These are phyloP conservation scores for Musa acuminata DNA, from an alignment of 176 grass and related monocot species.

Conservation along the genomic window DNA sequence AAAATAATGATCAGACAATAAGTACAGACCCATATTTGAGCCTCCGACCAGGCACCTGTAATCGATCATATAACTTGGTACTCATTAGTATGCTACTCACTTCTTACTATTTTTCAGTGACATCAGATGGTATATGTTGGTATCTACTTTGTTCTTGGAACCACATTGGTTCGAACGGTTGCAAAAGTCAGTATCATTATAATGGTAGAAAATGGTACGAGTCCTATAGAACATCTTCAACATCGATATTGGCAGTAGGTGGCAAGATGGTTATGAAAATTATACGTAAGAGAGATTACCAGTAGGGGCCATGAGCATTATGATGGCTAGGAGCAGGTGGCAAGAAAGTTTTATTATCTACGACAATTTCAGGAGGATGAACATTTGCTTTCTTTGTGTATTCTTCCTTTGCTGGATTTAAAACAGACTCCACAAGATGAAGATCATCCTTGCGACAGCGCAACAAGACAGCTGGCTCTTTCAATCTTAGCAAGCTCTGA, in stretches of 20 bases:
- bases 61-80: no score
- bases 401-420: slow-evolving; percentile 43
- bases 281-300: slow-evolving; percentile 32
- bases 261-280: neutral
- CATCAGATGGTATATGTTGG: no score
- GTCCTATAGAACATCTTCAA: neutral
- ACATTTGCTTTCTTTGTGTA: slow-evolving; percentile 56
- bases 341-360: slow-evolving; percentile 49
- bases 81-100: no score
- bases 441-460: slow-evolving; percentile 59
- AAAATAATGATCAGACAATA: no score
- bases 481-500: slow-evolving; percentile 71
- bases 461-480: slow-evolving; percentile 58
- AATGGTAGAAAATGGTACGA: no score
- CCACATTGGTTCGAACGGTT: no score
- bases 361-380: slow-evolving; percentile 41
- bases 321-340: slow-evolving; percentile 53
- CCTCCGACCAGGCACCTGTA: no score
- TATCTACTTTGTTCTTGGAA: no score
- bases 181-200: no score
- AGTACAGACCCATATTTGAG: no score
- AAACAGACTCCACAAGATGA: slow-evolving; percentile 61
- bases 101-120: no score
- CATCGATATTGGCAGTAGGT: neutral
- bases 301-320: slow-evolving; percentile 37